Percentiles rank a stretch among this genome's conserved stretches.
Conservation (phyloP, 202 grass and related monocot genomes). For the Schoenoplectus triqueter region DNA sequence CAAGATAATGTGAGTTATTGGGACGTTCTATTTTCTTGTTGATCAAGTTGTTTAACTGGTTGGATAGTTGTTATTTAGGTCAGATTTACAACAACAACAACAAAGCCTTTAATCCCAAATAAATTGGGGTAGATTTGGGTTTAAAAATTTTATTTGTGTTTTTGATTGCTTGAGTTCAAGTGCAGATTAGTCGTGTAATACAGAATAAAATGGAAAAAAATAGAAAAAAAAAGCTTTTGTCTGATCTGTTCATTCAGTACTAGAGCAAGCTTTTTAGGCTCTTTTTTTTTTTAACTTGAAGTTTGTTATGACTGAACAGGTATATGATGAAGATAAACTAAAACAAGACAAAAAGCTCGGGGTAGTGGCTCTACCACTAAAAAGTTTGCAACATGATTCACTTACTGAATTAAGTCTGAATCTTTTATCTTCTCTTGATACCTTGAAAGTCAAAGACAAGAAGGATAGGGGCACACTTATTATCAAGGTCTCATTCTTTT, state of each 20-base stretch:
- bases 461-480: slow-evolving; percentile 82
- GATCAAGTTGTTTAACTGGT: slow-evolving; percentile 3
- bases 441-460: slow-evolving; percentile 97
- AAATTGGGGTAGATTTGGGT: neutral
- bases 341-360: slow-evolving; percentile 98
- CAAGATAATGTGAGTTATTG: too few relatives aligned
- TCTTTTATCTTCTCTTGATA: slow-evolving; percentile 87
- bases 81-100: too few relatives aligned
- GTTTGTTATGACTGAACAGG: slow-evolving; percentile 43
- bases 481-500: slow-evolving; percentile 59
- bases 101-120: too few relatives aligned
- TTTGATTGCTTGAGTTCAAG: neutral
- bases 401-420: slow-evolving; percentile 75
- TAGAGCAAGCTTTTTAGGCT: neutral
- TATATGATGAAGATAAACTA: slow-evolving; percentile 91
- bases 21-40: neutral
- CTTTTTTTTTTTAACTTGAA: neutral
- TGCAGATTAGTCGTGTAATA: neutral
- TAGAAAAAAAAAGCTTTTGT: neutral
- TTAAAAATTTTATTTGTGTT: neutral
- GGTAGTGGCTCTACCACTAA: slow-evolving; percentile 68
- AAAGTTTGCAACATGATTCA: slow-evolving; percentile 55
- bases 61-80: slow-evolving; percentile 3
- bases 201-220: neutral
- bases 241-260: neutral